Evolutionary conservation across 495 filamentous ascomycete genomes (phyloP), one percentile per base, ranked within the genome.

Genomic region (Penicillium daleae): DNA sequence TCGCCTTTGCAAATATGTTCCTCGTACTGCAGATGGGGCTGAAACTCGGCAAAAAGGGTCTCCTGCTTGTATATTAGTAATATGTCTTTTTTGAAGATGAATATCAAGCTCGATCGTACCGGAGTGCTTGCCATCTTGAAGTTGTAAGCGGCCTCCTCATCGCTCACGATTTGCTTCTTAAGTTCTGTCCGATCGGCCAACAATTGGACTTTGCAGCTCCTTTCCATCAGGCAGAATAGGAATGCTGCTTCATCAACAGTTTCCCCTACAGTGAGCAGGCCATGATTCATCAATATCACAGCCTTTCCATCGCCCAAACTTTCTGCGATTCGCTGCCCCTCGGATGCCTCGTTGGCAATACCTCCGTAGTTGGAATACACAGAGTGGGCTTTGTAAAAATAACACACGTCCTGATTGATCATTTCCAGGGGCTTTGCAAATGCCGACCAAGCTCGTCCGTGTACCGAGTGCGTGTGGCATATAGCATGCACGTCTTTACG

Each of bases 161-260:
- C 78, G 56, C 66, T 73, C 56, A 84, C 75, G 29, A 82, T 55
- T 22, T 70, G 56, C 67, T 77, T 83, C 40, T 69, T 57, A 21
- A 76, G 50, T 4, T 24, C 56, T 9, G 56, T 39, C 2, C 79
- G 78, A 60, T 86, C 82, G 40, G 78, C 79, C 33, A 74, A 66
- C 9, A 86, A 61, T 65, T 86, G 81, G 19, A 80, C 79, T 15
- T 71, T 71, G 70, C 84, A 86, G 26, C 75, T 77, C 17, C 79
- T 75, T 62, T 85, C 83, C 37, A 86, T 60, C n/a, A 80, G 57
- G 3, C 74, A 76, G 61, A 86, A 86, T n/a, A 82, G 62, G 59
- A 75, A 86, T 10, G 77, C 82, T 3, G 83, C 83, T 66, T 85
- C 84, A 70, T 86, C 84, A 0, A 85, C 81, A 0, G 81, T 86